Base-by-base conservation (phyloP, 2,329 filamentous ascomycete species). In the Calcarisporium arbuscula region DNA sequence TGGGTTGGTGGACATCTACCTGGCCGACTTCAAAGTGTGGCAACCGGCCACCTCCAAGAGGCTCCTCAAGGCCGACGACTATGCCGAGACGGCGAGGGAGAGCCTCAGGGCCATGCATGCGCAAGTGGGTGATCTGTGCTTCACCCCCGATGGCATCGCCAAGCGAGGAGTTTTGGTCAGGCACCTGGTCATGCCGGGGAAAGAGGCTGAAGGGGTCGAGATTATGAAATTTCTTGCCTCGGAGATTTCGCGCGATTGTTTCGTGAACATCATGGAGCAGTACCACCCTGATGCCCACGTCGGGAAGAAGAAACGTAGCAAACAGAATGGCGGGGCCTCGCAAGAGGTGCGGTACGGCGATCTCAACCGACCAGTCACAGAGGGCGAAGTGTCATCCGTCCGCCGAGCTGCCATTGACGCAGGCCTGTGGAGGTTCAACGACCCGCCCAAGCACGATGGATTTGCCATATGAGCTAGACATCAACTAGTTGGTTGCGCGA, bases 21-120 rank as follows among this genome's bases (percentile, higher is more conserved):
- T 94, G n/a, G 82, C 85, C 0, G 85, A 94, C 53, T 92, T 92
- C 66, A 92, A 94, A 56, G 77, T 89, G 8, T 92, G 84, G 85
- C 73, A 73, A 19, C 57, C 68, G 2, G 63, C 57, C 16, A 81
- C 82, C 1, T 82, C 82, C 15, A 80, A 73, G 47, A 68, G 85
- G 9, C 62, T 92, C 19, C 68, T 92, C 22, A 94, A 94, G 54
- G 82, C 82, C 4, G 81, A 86, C 30, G 74, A 86, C 53, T 92
- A 90, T 54, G 74, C 80, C 2, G 63, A 71, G 8, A 76, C 77
- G 0, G 85, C 87, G 1, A 77, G 71, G 57, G 83, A 89, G 57
- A 88, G 82, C 51, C 77, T 92, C 56, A 79, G 76, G 51, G 80
- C 77, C 8, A 92, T 94, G 85, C 78, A 92, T 46, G 65, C 63